These are phyloP conservation scores for Rauvolfia tetraphylla DNA, from an alignment of 257 asterid genomes.

Conservation along the genomic window DNA sequence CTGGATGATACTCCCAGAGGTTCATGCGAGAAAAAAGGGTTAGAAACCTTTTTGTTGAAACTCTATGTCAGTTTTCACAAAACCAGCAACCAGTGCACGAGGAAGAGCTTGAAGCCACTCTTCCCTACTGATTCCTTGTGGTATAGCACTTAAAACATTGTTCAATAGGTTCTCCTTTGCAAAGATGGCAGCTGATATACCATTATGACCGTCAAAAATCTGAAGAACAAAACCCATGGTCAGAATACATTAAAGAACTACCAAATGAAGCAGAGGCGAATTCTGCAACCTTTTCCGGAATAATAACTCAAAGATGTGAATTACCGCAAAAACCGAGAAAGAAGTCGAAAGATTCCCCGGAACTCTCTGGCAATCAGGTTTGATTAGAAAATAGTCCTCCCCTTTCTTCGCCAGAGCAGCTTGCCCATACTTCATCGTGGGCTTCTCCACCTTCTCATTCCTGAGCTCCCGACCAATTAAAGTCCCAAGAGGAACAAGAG, in stretches of 20 bases:
- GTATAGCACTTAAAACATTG: slow-evolving; percentile 88
- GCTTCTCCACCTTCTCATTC: slow-evolving; percentile 69
- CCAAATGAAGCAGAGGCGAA: slow-evolving; percentile 2
- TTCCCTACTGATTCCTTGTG: slow-evolving; percentile 66
- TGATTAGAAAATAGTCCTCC: slow-evolving; percentile 76
- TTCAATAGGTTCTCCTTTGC: slow-evolving; percentile 80
- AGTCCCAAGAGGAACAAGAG: slow-evolving; percentile 69
- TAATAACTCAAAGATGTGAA: neutral
- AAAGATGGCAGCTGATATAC: slow-evolving; percentile 95
- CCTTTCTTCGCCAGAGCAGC: slow-evolving; percentile 90
- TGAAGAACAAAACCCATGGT: slow-evolving; percentile 25
- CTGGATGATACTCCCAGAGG: neutral
- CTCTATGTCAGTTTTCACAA: slow-evolving; percentile 94
- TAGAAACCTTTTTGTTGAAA: slow-evolving; percentile 77
- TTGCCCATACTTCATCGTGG: slow-evolving; percentile 64
- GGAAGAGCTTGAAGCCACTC: slow-evolving; percentile 99
- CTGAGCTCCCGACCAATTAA: slow-evolving; percentile 83
- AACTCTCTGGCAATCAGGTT: slow-evolving; percentile 63
- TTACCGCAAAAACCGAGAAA: slow-evolving; percentile 85
- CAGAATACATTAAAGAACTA: neutral
- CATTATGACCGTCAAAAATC: slow-evolving; percentile 98
- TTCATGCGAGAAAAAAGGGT: neutral
- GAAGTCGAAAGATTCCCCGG: slow-evolving; percentile 58
- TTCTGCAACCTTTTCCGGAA: neutral
- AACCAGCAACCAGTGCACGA: slow-evolving; percentile 93